These are phyloP conservation scores for Xanthoparmelia taractica DNA, from an alignment of 495 filamentous ascomycete species.

Conservation along the genomic window DNA sequence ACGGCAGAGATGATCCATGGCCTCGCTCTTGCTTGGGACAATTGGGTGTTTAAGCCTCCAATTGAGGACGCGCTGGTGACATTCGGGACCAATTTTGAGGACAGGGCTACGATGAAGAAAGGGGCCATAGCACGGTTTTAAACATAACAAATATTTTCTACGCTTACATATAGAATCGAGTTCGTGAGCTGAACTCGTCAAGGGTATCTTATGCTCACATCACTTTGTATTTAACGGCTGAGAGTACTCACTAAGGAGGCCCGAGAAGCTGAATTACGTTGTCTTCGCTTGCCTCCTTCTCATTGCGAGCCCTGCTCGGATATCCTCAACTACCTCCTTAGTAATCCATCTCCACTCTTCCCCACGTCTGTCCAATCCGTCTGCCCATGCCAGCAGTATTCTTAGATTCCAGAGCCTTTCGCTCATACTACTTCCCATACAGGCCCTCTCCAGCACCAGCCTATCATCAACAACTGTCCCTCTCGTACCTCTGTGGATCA, in stretches of 20 bases:
- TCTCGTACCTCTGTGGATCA: constrained; percentile 42
- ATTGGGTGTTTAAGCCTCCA: constrained; percentile 33
- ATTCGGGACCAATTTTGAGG: constrained; percentile 3
- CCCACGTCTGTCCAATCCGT: constrained; percentile 36
- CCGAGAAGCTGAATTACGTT: background rate
- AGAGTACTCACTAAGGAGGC: background rate
- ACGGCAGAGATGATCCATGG: constrained; percentile 31
- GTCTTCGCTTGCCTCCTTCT: constrained; percentile 35
- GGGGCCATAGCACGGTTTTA: background rate
- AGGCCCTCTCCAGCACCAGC: constrained; percentile 58
- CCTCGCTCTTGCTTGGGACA: constrained; percentile 30
- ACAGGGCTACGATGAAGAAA: background rate
- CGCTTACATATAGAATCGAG: background rate
- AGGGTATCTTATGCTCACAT: background rate
- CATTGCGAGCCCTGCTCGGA: constrained; percentile 32
- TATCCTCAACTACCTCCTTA: constrained; percentile 31
- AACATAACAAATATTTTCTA: background rate
- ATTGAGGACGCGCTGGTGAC: constrained; percentile 15
- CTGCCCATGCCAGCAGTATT: constrained; percentile 76
- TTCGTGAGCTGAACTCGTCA: background rate
- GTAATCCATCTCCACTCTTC: constrained; percentile 31
- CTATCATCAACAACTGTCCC: constrained; percentile 70
- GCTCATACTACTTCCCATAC: constrained; percentile 50
- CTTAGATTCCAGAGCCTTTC: constrained; percentile 69
- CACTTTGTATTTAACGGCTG: background rate